Percentiles rank a stretch among this genome's conserved stretches.
Conservation (phyloP, 78 protist species). For the Neovahlkampfia damariscottae region DNA sequence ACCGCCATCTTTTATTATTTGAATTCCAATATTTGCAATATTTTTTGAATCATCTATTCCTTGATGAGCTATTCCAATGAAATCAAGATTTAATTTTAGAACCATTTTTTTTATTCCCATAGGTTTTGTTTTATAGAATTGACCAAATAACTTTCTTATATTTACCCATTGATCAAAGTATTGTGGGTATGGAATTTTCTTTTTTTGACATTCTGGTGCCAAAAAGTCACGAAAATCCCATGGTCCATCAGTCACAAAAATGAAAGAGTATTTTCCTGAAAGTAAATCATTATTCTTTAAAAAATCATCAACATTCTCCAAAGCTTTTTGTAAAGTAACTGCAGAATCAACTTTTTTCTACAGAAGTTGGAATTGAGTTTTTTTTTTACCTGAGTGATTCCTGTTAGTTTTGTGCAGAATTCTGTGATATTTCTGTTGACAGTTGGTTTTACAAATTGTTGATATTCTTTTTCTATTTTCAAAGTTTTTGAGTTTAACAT, state of each 20-base stretch:
- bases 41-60: conserved; percentile 14
- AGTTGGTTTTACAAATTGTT: conserved; percentile 7
- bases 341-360: no score
- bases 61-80: conserved; percentile 2
- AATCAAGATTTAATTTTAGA: background rate
- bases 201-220: background rate
- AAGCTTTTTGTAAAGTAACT: no score
- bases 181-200: background rate
- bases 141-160: background rate
- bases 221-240: conserved; percentile 11
- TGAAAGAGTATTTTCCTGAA: background rate
- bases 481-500: conserved; percentile 8
- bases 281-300: no score
- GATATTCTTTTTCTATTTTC: conserved; percentile 6
- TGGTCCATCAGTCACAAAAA: conserved; percentile 14
- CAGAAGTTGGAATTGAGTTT: no score
- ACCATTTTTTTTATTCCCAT: background rate
- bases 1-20: no score
- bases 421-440: background rate
- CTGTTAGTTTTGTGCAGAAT: background rate
- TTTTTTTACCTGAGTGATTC: background rate
- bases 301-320: no score
- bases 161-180: conserved; percentile 1
- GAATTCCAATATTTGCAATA: conserved; percentile 3
- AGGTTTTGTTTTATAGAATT: background rate